These are phyloP conservation scores for Massarina eburnea DNA, from an alignment of 2,329 filamentous ascomycete genomes.

Conservation along the genomic window DNA sequence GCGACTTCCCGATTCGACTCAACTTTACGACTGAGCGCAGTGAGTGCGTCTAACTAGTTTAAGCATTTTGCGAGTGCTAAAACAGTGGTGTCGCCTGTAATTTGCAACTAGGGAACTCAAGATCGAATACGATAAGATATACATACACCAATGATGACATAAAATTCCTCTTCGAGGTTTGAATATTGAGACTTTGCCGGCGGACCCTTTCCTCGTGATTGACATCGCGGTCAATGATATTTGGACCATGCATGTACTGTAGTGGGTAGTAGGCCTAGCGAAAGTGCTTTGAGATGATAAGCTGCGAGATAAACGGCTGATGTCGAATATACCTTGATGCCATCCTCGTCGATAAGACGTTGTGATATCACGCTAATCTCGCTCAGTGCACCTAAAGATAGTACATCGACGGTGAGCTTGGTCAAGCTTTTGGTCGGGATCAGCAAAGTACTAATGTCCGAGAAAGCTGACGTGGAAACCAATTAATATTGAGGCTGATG, in stretches of 20 bases:
- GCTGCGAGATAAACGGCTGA: not conserved
- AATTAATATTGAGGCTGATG: too few species aligned
- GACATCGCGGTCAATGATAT: not conserved
- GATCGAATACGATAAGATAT: not conserved
- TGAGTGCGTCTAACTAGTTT: constrained; percentile 21
- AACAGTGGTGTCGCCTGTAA: constrained; percentile 26
- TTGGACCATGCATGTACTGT: not conserved
- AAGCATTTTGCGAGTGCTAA: constrained; percentile 23
- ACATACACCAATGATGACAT: constrained; percentile 15
- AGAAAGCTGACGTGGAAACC: too few species aligned
- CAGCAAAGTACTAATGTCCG: too few species aligned
- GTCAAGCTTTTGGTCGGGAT: too few species aligned
- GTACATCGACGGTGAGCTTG: too few species aligned
- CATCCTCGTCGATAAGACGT: too few species aligned
- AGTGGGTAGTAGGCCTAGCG: not conserved
- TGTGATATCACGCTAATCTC: too few species aligned
- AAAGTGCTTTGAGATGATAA: not conserved
- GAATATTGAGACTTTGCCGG: constrained; percentile 2
- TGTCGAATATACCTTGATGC: too few species aligned
- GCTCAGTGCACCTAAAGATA: too few species aligned
- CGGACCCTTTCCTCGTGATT: not conserved
- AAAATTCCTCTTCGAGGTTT: constrained; percentile 12
- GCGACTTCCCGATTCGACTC: constrained; percentile 22
- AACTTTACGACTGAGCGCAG: constrained; percentile 25
- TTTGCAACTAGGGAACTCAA: not conserved